Evolutionary conservation across 352 stramenopile genomes (phyloP), one percentile per base, ranked within the genome.

Genomic region (Phytopythium oedochilum): DNA sequence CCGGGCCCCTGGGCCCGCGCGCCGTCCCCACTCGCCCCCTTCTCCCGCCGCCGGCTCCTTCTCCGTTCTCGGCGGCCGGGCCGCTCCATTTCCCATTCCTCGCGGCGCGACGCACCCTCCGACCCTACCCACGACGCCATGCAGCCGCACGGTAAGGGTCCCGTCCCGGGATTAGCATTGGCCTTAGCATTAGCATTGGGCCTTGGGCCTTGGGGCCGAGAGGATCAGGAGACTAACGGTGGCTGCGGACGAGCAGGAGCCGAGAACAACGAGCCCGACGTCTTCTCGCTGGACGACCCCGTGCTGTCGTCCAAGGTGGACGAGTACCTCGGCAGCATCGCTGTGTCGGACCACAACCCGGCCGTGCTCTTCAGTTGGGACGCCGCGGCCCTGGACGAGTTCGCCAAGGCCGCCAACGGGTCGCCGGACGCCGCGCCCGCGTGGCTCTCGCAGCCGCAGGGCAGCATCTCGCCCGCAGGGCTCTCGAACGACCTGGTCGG

Each of bases 311-410:
- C 61, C 42, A 68, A 69, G 55, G 61, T 77, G 15, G 59, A 71
- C 31, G 45, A 60, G 12, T 77, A 77, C 34, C 43, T 77, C 36
- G 57, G 51, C 18, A 28, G 53, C 46, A 70, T 70, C 36, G 60
- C 53, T 25, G 68, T 77, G 42, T 70, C 64, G 44, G 68, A 77
- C 36, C 64, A 71, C 57, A 73, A 73, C 36, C 68, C 68, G 14
- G 68, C 64, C 29, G 70, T 77, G 25, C 57, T 73, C 32, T 73
- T 77, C 43, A 59, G 43, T n/a, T 77, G 68, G 68, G 46, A 77
- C 54, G 56, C 18, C 23, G 61, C 65, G 26, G 65, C 64, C 3
- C 57, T 77, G 6, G 64, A 73, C 32, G 56, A 77, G 53, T 77
- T 77, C 35, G 64, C 68, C 23, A 44, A 70, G 28, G 62, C 68